phyloP scores from a whole-genome alignment of 495 filamentous ascomycete species.

The Neurospora discreta region DNA sequence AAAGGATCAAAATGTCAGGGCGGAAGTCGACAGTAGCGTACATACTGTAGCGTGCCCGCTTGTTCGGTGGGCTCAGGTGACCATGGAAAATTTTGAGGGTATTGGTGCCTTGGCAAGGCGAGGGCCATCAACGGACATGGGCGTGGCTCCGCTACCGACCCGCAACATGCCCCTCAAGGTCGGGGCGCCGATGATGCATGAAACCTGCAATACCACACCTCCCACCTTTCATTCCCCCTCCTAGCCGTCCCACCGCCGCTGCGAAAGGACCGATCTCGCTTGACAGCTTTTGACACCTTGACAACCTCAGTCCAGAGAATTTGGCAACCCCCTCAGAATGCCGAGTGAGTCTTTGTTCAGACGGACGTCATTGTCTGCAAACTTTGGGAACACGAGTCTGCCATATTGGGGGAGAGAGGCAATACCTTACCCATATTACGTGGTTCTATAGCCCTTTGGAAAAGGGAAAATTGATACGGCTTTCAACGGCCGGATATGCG shows the following conservation, averaged over 20 bases:
- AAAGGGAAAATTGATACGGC: not conserved
- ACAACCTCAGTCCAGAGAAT: not conserved
- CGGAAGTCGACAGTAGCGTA: not conserved
- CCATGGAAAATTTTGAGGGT: slow-evolving; percentile 12
- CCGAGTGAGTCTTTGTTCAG: not conserved
- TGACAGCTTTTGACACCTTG: slow-evolving; percentile 6
- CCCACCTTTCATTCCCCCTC: slow-evolving; percentile 10
- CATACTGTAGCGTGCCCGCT: not conserved
- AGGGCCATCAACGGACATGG: not conserved
- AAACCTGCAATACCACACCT: slow-evolving; percentile 9
- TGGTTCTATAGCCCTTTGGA: not conserved
- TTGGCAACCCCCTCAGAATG: not conserved
- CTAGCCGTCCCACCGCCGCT: slow-evolving; percentile 1
- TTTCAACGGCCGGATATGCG: not conserved
- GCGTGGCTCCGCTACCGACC: not conserved
- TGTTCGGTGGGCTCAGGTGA: slow-evolving; percentile 19
- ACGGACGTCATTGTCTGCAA: not conserved
- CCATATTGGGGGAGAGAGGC: not conserved
- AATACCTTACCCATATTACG: not conserved
- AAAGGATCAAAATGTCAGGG: not conserved
- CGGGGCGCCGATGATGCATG: slow-evolving; percentile 6
- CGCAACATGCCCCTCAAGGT: slow-evolving; percentile 7
- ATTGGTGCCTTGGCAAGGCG: slow-evolving; percentile 15
- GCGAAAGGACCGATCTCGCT: slow-evolving; percentile 15
- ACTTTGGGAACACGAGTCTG: not conserved